These are phyloP conservation scores for Triticum monococcum DNA, from an alignment of 176 grass and related monocot genomes.

Conservation along the genomic window DNA sequence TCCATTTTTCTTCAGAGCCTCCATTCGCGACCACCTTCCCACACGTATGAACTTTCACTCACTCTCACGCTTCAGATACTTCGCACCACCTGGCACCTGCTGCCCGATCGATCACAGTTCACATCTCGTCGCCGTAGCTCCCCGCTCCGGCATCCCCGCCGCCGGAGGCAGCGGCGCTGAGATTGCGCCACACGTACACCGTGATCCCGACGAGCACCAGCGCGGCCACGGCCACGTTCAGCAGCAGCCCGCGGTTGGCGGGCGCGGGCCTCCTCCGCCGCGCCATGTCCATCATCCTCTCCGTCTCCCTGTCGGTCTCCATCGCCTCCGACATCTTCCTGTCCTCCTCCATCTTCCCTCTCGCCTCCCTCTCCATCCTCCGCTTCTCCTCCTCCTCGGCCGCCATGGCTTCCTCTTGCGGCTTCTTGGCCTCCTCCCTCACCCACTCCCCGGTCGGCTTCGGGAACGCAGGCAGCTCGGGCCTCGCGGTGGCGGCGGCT, in stretches of 20 bases:
- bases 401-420: neutral
- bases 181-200: slow-evolving; percentile 47
- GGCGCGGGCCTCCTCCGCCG: neutral
- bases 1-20: neutral
- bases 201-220: slow-evolving; percentile 53
- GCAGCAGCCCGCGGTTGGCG: slow-evolving; percentile 32
- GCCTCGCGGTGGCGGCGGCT: neutral
- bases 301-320: neutral
- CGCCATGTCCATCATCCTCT: neutral
- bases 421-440: neutral
- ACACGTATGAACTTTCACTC: neutral
- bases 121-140: slow-evolving; percentile 44
- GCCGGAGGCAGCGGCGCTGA: slow-evolving; percentile 25
- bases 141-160: neutral
- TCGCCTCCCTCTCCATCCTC: neutral
- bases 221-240: slow-evolving; percentile 63
- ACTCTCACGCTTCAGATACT: neutral
- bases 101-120: neutral
- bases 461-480: neutral
- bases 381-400: neutral
- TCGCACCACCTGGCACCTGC: neutral
- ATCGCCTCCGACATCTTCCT: neutral
- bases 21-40: too few relatives aligned
- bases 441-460: slow-evolving; percentile 3
- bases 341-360: slow-evolving; percentile 16